Conservation (phyloP, 257 asterid genomes). For the Gentiana macrophylla region DNA sequence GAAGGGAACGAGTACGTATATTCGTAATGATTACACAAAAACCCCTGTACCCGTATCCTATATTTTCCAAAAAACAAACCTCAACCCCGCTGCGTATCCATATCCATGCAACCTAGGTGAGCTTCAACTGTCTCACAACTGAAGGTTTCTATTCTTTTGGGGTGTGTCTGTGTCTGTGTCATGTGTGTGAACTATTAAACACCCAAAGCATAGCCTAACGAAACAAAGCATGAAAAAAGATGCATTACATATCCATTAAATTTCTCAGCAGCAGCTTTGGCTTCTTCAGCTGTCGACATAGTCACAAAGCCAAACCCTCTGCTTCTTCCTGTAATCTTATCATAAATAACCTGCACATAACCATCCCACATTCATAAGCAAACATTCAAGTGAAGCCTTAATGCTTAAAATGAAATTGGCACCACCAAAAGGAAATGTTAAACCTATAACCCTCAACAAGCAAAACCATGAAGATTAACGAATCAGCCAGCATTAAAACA, state of each 20-base stretch:
- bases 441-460: background rate
- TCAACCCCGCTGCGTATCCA: too few relatives aligned
- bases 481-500: too few relatives aligned
- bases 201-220: too few relatives aligned
- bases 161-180: too few relatives aligned
- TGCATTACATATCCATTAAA: constrained; percentile 74
- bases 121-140: too few relatives aligned
- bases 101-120: too few relatives aligned
- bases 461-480: background rate
- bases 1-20: too few relatives aligned
- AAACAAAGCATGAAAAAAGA: constrained; percentile 3
- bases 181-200: too few relatives aligned
- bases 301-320: constrained; percentile 93
- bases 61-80: too few relatives aligned
- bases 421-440: background rate
- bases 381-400: background rate
- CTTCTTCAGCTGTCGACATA: constrained; percentile 68
- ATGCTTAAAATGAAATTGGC: background rate
- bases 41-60: too few relatives aligned
- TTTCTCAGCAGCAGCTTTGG: constrained; percentile 60
- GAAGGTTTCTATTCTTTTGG: too few relatives aligned
- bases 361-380: background rate
- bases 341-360: constrained; percentile 71
- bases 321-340: constrained; percentile 73
- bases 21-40: too few relatives aligned